Evolutionary conservation across 2,329 filamentous ascomycete species (phyloP).

Genomic region (Aspergillus pseudotamarii): DNA sequence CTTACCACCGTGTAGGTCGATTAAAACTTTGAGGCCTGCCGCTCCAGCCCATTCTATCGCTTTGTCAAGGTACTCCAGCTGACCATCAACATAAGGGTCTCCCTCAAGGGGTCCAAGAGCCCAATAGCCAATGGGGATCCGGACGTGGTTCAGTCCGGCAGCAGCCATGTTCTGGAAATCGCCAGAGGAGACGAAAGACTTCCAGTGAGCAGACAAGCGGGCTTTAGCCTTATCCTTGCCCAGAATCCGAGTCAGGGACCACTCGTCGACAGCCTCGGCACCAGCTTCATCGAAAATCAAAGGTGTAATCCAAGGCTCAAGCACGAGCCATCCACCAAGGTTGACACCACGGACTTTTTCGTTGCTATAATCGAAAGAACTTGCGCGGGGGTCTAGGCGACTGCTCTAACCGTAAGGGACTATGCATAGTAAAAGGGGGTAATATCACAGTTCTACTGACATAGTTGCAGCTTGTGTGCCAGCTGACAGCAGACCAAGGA

Average conservation of each 20-base stretch:
- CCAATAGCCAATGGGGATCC: conserved; percentile 70
- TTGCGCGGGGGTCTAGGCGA: conserved; percentile 28
- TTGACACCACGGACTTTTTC: conserved; percentile 66
- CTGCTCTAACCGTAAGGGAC: conserved; percentile 21
- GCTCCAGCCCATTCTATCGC: conserved; percentile 62
- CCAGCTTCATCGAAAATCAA: conserved; percentile 58
- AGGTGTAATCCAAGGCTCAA: conserved; percentile 67
- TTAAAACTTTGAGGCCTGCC: conserved; percentile 64
- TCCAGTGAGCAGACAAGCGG: conserved; percentile 60
- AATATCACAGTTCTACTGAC: conserved; percentile 26
- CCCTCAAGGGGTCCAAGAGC: conserved; percentile 56
- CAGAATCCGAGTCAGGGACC: conserved; percentile 53
- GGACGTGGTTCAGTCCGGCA: conserved; percentile 63
- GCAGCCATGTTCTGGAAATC: conserved; percentile 61
- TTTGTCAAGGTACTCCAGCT: conserved; percentile 59
- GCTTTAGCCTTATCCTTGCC: conserved; percentile 52
- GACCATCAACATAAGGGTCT: conserved; percentile 66
- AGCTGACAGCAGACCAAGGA: conserved; percentile 29
- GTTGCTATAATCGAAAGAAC: conserved; percentile 56
- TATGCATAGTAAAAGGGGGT: background rate
- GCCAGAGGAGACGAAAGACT: conserved; percentile 57
- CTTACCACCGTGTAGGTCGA: conserved; percentile 69
- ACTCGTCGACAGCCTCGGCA: conserved; percentile 60
- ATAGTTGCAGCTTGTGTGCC: conserved; percentile 27
- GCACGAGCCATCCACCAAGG: conserved; percentile 65